Percentiles rank a stretch among this genome's conserved stretches.
Conservation (phyloP, 2,329 filamentous ascomycete genomes). For the Diaporthe velutina region DNA sequence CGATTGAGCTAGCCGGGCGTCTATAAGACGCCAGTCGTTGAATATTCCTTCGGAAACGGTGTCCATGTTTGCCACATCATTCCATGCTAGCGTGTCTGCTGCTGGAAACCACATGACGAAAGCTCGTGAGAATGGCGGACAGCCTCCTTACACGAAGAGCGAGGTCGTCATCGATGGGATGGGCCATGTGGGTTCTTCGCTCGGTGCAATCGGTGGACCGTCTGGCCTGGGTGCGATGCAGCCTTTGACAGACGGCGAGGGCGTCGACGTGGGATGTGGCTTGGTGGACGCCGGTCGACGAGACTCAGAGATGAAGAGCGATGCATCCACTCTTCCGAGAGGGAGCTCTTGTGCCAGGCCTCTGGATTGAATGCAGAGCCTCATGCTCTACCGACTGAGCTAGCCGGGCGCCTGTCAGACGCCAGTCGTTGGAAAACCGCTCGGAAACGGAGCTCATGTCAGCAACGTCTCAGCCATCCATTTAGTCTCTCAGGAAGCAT, state of each 20-base stretch:
- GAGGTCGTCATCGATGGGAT: not conserved
- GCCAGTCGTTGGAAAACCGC: not conserved
- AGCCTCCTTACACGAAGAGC: too few relatives aligned
- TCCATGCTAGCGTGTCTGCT: not conserved
- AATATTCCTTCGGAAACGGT: rapidly evolving
- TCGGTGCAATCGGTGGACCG: not conserved
- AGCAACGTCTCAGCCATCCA: not conserved
- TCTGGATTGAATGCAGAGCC: conserved; percentile 61
- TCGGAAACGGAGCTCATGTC: not conserved
- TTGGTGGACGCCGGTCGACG: not conserved
- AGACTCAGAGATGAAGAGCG: not conserved
- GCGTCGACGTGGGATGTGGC: not conserved
- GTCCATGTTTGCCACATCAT: not conserved
- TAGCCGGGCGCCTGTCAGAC: conserved; percentile 61
- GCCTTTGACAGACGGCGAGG: not conserved
- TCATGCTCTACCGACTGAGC: conserved; percentile 81
- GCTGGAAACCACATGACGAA: not conserved
- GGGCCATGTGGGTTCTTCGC: not conserved
- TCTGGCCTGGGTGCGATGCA: not conserved
- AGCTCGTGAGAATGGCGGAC: not conserved
- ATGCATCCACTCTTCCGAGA: not conserved
- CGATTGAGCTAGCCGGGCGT: conserved; percentile 74
- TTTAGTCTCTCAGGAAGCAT: not conserved
- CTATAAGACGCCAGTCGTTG: not conserved
- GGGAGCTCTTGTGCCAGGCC: too few relatives aligned